These are phyloP conservation scores for Auricularia auricula-judae DNA, from an alignment of 768 basidiomycete genomes.

Conservation along the genomic window DNA sequence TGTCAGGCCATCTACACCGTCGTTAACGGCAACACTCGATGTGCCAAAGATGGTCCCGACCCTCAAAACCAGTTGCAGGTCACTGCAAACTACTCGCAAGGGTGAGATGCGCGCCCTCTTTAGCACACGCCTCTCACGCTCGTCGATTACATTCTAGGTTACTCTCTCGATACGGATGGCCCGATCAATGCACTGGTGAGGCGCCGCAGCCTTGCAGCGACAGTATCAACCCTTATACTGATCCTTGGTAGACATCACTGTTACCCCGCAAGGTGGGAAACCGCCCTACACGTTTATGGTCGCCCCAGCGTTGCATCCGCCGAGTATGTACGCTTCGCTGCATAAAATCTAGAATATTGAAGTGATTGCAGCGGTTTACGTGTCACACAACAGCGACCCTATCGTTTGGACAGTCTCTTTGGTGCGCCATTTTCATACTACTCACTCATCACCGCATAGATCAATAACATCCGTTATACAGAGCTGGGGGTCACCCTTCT, in stretches of 20 bases:
- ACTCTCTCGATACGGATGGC: neutral
- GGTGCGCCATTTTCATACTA: neutral
- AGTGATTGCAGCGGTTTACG: neutral
- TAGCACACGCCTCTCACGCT: neutral
- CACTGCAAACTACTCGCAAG: neutral
- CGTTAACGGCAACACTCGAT: neutral
- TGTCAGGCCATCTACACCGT: neutral
- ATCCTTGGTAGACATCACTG: neutral
- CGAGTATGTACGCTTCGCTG: neutral
- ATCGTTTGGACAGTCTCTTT: neutral
- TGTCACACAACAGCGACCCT: neutral
- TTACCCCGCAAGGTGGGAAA: neutral
- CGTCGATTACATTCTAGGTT: neutral
- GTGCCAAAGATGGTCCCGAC: neutral
- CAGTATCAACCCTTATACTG: neutral
- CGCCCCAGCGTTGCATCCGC: neutral
- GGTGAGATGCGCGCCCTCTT: neutral
- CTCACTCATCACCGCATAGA: neutral
- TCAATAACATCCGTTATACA: neutral
- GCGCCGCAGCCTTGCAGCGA: neutral
- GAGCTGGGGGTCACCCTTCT: neutral
- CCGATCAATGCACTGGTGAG: neutral
- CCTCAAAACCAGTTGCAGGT: neutral
- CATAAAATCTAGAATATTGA: neutral
- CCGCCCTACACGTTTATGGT: neutral